A percentile compares a stretch with the other conserved stretches of the same genome.
Conservation (phyloP, 805 yeast genomes). For the Zygotorulaspora danielsina region DNA sequence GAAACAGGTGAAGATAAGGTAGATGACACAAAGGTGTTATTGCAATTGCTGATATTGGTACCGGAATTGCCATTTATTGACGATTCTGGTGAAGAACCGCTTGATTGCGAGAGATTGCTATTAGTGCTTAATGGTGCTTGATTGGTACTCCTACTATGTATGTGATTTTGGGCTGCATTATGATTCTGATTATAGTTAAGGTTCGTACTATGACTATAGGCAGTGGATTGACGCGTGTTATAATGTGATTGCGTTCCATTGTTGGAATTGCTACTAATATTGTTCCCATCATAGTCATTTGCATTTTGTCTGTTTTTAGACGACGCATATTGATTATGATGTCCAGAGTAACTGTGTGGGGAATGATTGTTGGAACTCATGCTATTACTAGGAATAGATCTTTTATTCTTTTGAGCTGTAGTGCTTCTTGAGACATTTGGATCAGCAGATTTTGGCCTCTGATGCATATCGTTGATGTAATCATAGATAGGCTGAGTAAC, state of each 20-base stretch:
- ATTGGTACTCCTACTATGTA: background rate
- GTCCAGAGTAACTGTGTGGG: conserved; percentile 5
- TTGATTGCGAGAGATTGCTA: conserved; percentile 6
- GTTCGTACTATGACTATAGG: conserved; percentile 1
- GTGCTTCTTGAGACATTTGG: conserved; percentile 26
- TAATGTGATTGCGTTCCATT: background rate
- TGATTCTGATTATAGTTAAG: conserved; percentile 1
- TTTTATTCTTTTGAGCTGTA: conserved; percentile 6
- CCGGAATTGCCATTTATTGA: conserved; percentile 5
- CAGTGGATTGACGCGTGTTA: conserved; percentile 4
- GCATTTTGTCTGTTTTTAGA: conserved; percentile 5
- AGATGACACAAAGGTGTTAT: conserved; percentile 1
- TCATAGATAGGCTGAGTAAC: conserved; percentile 32
- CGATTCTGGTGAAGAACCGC: conserved; percentile 9
- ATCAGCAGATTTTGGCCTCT: conserved; percentile 44
- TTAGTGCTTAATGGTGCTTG: conserved; percentile 2
- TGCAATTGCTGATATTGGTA: background rate
- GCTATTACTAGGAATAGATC: conserved; percentile 1
- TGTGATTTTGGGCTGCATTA: background rate
- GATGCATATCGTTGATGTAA: conserved; percentile 34
- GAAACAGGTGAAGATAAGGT: conserved; percentile 6
- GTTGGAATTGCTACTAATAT: background rate
- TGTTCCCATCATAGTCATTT: conserved; percentile 4
- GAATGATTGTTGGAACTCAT: background rate
- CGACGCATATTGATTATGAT: conserved; percentile 6